These are phyloP conservation scores for Candida alai DNA, from an alignment of 805 yeast species.

Conservation along the genomic window DNA sequence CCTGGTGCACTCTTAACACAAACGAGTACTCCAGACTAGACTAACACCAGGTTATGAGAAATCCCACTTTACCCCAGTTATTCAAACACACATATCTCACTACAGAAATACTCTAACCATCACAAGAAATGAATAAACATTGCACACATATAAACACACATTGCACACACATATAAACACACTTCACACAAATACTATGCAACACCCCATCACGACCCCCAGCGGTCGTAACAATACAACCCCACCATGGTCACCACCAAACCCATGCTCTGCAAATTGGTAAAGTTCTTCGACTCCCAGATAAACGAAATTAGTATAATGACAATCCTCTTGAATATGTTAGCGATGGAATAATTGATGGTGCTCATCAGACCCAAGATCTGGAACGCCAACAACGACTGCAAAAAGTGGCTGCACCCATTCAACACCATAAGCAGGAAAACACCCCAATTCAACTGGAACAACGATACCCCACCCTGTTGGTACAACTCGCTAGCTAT, in stretches of 20 bases:
- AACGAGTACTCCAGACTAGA: no score
- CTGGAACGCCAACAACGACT: constrained; percentile 73
- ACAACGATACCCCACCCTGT: constrained; percentile 20
- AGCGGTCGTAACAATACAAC: constrained; percentile 39
- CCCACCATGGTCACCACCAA: constrained; percentile 35
- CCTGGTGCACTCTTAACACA: no score
- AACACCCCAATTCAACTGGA: constrained; percentile 29
- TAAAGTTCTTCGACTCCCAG: constrained; percentile 43
- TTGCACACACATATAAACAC: not conserved
- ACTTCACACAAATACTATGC: not conserved
- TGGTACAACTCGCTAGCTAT: constrained; percentile 48
- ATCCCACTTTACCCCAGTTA: no score
- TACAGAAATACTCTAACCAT: no score
- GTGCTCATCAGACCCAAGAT: constrained; percentile 70
- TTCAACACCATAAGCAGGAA: constrained; percentile 48
- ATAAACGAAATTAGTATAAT: constrained; percentile 63
- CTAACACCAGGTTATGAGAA: no score
- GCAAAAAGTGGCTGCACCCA: constrained; percentile 67
- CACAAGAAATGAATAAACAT: no score
- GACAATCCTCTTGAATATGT: constrained; percentile 68
- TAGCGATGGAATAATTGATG: constrained; percentile 75
- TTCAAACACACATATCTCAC: no score
- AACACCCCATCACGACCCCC: constrained; percentile 22
- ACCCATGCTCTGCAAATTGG: constrained; percentile 32
- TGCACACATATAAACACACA: not conserved